Evolutionary conservation across 1,284 basidiomycete species (phyloP), one percentile per base, ranked within the genome.

Genomic region (Phlebopus sp.): DNA sequence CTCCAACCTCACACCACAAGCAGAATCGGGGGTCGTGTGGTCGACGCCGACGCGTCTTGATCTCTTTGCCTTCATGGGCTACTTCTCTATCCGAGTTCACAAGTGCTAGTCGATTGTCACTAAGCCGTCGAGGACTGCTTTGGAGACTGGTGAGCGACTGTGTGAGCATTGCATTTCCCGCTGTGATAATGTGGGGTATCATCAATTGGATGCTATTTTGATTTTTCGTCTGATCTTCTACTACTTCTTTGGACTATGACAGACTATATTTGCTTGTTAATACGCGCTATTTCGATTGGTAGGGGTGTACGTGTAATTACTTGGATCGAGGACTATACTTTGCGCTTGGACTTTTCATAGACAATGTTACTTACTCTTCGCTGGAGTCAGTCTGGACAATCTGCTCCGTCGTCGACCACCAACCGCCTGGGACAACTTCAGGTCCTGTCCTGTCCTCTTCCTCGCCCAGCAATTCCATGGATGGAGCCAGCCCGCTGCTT

Each of bases 41-140:
- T 1, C 64, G 74, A 31, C 60, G 71, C 21, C 67, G 74, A 41
- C 66, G 72, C 23, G 58, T 79, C 50, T 66, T 66, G 25, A 17
- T 77, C 3, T 59, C 61, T 11, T 34, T 67, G 21, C 75, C 76
- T 1, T 44, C 51, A 14, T 63, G 62, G 63, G 45, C 5, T 17
- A 30, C 36, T 2, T 52, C 47, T 50, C 8, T 42, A 10, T 36
- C 37, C 10, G 43, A 40, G 45, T 13, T 60, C n/a, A 14, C 36
- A 29, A 35, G 32, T 3, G 36, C 36, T 9, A 31, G 27, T 36
- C 37, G 3, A 25, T 19, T 4, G 42, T 36, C 42, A 13, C 15
- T 40, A 13, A 39, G 44, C n/a, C 32, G 46, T 21, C 42, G 49
- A 11, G 50, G 66, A 0, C 41, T 59, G n/a, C n/a, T 48, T 3